Evolutionary conservation across 345 rosid species (phyloP).

Genomic region (Adansonia digitata): DNA sequence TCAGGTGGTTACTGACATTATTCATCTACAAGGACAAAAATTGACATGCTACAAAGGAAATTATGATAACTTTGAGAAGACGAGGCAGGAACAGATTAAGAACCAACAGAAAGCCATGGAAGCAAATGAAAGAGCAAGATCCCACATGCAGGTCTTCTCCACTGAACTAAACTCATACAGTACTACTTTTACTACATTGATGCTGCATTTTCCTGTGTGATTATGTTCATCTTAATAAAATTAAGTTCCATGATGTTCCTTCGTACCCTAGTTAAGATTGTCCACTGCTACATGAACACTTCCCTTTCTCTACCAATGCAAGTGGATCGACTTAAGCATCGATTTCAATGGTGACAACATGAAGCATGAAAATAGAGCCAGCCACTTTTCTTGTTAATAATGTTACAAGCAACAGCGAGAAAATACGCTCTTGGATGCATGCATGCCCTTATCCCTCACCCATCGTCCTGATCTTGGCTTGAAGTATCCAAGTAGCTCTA

Average conservation of each 20-base stretch:
- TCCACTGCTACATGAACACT: too few relatives aligned
- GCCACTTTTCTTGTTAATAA: too few relatives aligned
- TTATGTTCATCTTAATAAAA: neutral
- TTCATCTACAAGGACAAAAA: conserved; percentile 86
- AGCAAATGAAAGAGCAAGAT: conserved; percentile 70
- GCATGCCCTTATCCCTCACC: too few relatives aligned
- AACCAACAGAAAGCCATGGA: conserved; percentile 92
- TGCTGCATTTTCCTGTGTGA: neutral
- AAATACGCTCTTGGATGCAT: too few relatives aligned
- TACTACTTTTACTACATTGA: neutral
- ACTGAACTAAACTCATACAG: neutral
- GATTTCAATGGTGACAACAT: too few relatives aligned
- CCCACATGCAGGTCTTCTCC: conserved; percentile 86
- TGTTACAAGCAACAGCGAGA: too few relatives aligned
- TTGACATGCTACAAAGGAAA: conserved; percentile 72
- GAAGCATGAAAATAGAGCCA: too few relatives aligned
- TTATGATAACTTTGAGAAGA: conserved; percentile 86
- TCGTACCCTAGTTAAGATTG: too few relatives aligned
- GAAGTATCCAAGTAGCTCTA: too few relatives aligned
- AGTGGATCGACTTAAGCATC: too few relatives aligned
- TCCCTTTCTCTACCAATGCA: too few relatives aligned
- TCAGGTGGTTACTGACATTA: conserved; percentile 97
- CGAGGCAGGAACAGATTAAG: conserved; percentile 78
- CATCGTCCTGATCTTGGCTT: too few relatives aligned
- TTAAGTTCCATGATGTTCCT: neutral